Base-by-base conservation (phyloP, 306 rosid species). In the Gynostemma pentaphyllum region DNA sequence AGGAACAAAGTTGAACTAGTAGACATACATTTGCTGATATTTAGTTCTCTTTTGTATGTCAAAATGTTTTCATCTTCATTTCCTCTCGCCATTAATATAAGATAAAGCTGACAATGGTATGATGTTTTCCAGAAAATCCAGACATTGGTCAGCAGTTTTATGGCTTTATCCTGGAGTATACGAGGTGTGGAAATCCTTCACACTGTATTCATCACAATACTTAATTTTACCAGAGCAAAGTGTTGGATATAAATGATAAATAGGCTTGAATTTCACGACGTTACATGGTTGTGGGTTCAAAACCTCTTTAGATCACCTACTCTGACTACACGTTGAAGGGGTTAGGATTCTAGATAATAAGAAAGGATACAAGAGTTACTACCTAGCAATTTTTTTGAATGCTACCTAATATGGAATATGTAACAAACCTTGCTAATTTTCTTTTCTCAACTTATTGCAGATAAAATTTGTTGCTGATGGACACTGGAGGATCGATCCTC, bases 91-190 rank as follows among this genome's bases (percentile, higher is more conserved):
- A 6, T 1, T 24, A 21, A 47, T 40, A 15, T 41, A 28, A 67
- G 66, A 57, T 26, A 68, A 44, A 75, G 61, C 84, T 78, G 39
- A 14, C 60, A 60, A 24, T 44, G 45, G 65, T 50, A 34, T 9
- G 63, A 53, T 75, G 56, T 71, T 69, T 42, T 69, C 46, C 84
- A 88, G 94, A 80, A 77, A 73, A 67, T 60, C 80, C 75, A 86
- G 74, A 74, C 46, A 52, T 71, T 92, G 98, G 98, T 82, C 90
- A 53, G 78, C 87, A 1, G 66, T 64, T 67, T 69, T 92, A 68
- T 88, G 94, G 98, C 96, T 92, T 71, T 92, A 92, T 82, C 96
- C 98, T 65, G 98, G 98, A 62, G 78, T 68, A 21, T 92, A 88
- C 48, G 99, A 92, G 99, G 96, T 92, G 46, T 29, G 88, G 65